Percentiles rank a stretch among this genome's conserved stretches.
phyloP scores from a whole-genome alignment of 2,329 filamentous ascomycete species.

The Venturia aucupariae region DNA sequence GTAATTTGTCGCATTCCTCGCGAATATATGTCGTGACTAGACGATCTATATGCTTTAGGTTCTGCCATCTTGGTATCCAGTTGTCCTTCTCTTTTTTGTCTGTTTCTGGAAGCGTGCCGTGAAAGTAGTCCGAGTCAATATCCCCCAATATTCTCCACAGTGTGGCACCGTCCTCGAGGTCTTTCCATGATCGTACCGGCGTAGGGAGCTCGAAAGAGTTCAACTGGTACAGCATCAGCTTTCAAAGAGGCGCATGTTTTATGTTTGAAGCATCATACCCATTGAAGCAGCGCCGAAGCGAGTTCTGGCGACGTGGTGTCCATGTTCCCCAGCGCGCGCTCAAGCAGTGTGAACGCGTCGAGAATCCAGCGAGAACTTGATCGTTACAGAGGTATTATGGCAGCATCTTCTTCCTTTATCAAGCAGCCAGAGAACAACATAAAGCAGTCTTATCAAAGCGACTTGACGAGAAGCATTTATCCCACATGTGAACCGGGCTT shows the following conservation, averaged over 20 bases:
- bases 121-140: slow-evolving; percentile 40
- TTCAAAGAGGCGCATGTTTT: background rate
- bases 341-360: background rate
- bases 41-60: slow-evolving; percentile 42
- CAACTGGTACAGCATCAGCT: slow-evolving; percentile 17
- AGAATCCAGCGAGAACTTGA: background rate
- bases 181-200: slow-evolving; percentile 29
- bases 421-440: background rate
- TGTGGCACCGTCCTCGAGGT: slow-evolving; percentile 38
- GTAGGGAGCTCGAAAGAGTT: slow-evolving; percentile 34
- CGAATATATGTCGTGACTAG: slow-evolving; percentile 40
- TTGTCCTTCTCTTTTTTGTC: slow-evolving; percentile 35
- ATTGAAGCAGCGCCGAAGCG: slow-evolving; percentile 14
- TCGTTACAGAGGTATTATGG: background rate
- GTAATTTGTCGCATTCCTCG: slow-evolving; percentile 34
- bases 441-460: background rate
- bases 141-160: slow-evolving; percentile 40
- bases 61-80: slow-evolving; percentile 45
- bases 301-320: slow-evolving; percentile 13
- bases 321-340: slow-evolving; percentile 2
- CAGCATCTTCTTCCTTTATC: background rate
- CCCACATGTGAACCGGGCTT: background rate
- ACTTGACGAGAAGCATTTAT: background rate
- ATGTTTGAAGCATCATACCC: background rate
- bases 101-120: slow-evolving; percentile 37